Base-by-base conservation (phyloP, 345 rosid genomes). In the Populus alba region DNA sequence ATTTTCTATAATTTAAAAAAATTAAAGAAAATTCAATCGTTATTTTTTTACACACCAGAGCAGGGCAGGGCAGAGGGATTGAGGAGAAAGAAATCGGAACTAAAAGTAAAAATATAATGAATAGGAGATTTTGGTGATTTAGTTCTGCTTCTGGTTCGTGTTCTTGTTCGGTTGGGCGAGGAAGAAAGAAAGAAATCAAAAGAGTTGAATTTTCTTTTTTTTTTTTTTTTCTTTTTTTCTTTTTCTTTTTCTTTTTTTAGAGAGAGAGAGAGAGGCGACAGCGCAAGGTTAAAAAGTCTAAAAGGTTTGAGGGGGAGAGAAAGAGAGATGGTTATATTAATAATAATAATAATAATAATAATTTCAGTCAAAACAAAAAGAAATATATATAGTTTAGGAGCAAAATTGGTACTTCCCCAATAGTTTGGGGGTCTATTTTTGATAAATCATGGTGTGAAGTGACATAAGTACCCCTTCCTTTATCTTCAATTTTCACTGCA, bases 401-500 rank as follows among this genome's bases (percentile, higher is more conserved):
- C 55, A 49, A 49, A 49, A 49, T 49, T 4, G 55, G 55, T 49
- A 49, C 55, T 16, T 3, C 45, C 53, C 55, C 55, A 49, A 49
- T 49, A 15, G 55, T 49, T 49, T 49, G 55, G 55, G 55, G 55
- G 55, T 49, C 55, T 49, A 16, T 49, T 49, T 49, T 4, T 4
- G 17, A 70, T 70, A 43, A 43, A 70, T 1, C 33, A 13, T 27
- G 27, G 53, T 51, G 53, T 31, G 65, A 72, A 72, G 75, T 72
- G 75, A 72, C 75, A 33, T 1, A 18, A 16, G 20, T 72, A 29
- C 62, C 75, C 75, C 75, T 72, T 83, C 79, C 17, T 49, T 49
- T 49, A 49, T 49, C 55, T 49, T 49, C 17, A 17, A 49, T 49
- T 49, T 49, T 49, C 55, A 49, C 55, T 49, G 1, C 55, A 49